Percentiles rank a stretch among this genome's conserved stretches.
Conservation (phyloP, 208 protist genomes). For the Trypanosoma conorhini region DNA sequence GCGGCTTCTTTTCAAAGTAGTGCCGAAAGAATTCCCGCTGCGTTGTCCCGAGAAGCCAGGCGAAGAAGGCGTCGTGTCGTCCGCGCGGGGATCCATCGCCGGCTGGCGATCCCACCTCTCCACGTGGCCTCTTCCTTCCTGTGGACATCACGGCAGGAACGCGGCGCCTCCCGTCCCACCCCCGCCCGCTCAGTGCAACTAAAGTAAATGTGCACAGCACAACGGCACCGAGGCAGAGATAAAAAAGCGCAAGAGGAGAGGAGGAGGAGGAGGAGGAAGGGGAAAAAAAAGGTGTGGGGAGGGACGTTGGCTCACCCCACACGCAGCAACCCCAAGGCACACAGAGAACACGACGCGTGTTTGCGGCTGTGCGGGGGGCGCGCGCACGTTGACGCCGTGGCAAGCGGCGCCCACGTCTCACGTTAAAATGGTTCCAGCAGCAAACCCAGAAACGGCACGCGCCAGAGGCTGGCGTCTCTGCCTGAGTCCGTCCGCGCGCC, state of each 20-base stretch:
- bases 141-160: not conserved
- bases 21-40: constrained; percentile 64
- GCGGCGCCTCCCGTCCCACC: too few species aligned
- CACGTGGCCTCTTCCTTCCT: constrained; percentile 9
- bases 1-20: constrained; percentile 81
- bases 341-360: not conserved
- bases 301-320: too few species aligned
- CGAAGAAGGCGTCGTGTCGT: constrained; percentile 38
- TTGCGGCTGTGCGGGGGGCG: not conserved
- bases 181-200: not conserved
- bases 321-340: not conserved
- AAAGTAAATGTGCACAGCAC: not conserved
- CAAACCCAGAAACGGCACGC: not conserved
- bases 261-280: not conserved
- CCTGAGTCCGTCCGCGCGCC: not conserved
- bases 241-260: constrained; percentile 8
- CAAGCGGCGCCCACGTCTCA: not conserved
- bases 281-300: too few species aligned
- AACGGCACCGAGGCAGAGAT: constrained; percentile 3
- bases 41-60: constrained; percentile 50
- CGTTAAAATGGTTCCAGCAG: not conserved
- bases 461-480: not conserved
- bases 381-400: too few species aligned
- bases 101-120: not conserved
- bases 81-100: not conserved